phyloP scores from a whole-genome alignment of 768 basidiomycete species.

The Trametes punicea region DNA sequence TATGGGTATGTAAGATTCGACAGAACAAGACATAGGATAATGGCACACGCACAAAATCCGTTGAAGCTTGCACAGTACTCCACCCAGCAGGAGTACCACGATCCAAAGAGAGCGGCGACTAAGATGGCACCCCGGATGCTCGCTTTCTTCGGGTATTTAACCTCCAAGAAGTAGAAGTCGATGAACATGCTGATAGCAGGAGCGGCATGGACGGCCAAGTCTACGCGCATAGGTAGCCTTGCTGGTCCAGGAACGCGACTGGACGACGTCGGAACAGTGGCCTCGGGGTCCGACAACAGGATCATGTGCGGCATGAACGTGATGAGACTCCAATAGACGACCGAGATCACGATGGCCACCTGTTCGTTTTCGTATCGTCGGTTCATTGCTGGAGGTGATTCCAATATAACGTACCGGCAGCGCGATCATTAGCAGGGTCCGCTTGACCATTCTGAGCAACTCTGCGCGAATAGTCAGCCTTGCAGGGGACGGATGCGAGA shows the following conservation, averaged over 20 bases:
- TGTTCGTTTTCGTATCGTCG: constrained; percentile 16
- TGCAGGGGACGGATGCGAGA: neutral
- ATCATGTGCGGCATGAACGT: constrained; percentile 57
- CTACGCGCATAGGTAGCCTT: constrained; percentile 43
- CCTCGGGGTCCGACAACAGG: constrained; percentile 31
- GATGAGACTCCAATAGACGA: constrained; percentile 70
- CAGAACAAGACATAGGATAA: neutral
- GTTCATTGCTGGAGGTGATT: neutral
- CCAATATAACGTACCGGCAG: constrained; percentile 50
- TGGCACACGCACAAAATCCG: constrained; percentile 49
- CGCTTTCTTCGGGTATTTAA: constrained; percentile 42
- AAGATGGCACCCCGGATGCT: constrained; percentile 33
- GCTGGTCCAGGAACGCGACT: constrained; percentile 27
- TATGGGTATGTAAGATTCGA: constrained; percentile 26
- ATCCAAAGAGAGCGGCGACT: constrained; percentile 31
- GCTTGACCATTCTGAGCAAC: constrained; percentile 48
- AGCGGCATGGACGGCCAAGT: constrained; percentile 56
- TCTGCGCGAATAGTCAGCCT: constrained; percentile 1
- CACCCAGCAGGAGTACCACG: constrained; percentile 60
- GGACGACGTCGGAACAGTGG: constrained; percentile 30
- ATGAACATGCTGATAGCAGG: constrained; percentile 56
- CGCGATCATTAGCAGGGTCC: constrained; percentile 57
- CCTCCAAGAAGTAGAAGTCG: constrained; percentile 69
- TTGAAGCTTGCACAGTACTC: constrained; percentile 66
- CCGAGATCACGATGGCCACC: constrained; percentile 46